Base-by-base conservation (phyloP, 345 rosid genomes). In the Pugionium cornutum region DNA sequence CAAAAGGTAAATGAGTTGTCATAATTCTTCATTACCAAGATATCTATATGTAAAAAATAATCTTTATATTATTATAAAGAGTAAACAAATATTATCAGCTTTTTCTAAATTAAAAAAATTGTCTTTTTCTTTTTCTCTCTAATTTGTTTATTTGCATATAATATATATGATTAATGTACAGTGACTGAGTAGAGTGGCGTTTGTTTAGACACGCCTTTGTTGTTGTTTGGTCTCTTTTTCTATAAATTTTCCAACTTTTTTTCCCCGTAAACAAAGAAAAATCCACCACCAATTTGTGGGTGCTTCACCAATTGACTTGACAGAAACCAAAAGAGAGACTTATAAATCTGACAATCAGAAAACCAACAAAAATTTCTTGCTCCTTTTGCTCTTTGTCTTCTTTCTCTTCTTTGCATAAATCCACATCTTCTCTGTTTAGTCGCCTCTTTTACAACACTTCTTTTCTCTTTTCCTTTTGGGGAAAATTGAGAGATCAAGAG, bases 311-410 rank as follows among this genome's bases (percentile, higher is more conserved):
- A 69, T 81, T 69, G 72, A 75, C 76, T 73, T 64, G 64, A 49
- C 56, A 51, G 59, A 9, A 44, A 68, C 26, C 51, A 42, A 53
- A 66, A 59, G 66, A 44, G 11, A 50, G 46, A 37, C 62, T 51
- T 66, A 42, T 36, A 52, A 47, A 39, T 68, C 68, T 67, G 77
- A 74, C 73, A 74, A 68, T 62, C 69, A 59, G 59, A 45, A 53
- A 71, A 59, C 74, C 58, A 71, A 79, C 69, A 53, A 62, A 69
- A 66, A 43, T 75, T 52, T 42, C 61, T 63, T 57, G 68, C 66
- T 59, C 4, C 61, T 49, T 76, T 18, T 83, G 66, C 45, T 72
- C 74, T 76, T 83, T 83, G 88, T 85, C 89, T 78, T 83, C 72
- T 81, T 81, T 18, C 74, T 55, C 64, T 53, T 66, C 67, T 54